A percentile compares a stretch with the other conserved stretches of the same genome.
These are phyloP conservation scores for Boletus coccyginus DNA, from an alignment of 768 basidiomycete species.

Conservation along the genomic window DNA sequence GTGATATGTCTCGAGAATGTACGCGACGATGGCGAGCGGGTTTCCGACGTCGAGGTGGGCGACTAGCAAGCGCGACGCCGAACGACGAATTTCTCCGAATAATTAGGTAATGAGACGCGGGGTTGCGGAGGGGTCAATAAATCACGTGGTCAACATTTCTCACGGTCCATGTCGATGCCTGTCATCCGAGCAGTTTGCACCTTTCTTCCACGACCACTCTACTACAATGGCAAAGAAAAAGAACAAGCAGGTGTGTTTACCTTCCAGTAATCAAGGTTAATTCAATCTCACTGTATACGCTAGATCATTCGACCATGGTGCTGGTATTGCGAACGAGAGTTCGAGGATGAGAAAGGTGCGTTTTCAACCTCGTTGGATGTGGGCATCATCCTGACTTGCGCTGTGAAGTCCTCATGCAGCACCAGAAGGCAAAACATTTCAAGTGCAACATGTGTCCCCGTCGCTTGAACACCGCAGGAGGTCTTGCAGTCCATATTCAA, in stretches of 20 bases:
- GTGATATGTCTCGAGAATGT: conserved; percentile 2
- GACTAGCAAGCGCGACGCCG: neutral
- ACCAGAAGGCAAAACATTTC: conserved; percentile 99
- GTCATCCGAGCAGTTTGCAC: conserved; percentile 10
- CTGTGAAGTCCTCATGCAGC: conserved; percentile 86
- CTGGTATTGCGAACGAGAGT: conserved; percentile 99
- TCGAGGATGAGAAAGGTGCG: conserved; percentile 97
- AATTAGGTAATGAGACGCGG: neutral
- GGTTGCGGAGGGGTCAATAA: conserved; percentile 2
- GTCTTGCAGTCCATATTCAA: conserved; percentile 95
- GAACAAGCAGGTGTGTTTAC: conserved; percentile 39
- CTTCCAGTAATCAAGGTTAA: too few relatives aligned
- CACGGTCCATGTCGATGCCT: conserved; percentile 10
- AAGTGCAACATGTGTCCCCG: conserved; percentile 96
- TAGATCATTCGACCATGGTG: conserved; percentile 92
- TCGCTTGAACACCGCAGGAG: conserved; percentile 94
- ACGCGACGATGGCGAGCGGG: conserved; percentile 4
- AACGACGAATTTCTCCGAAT: neutral
- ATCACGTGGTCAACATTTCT: conserved; percentile 16
- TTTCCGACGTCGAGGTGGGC: conserved; percentile 1
- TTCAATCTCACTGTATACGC: conserved; percentile 25
- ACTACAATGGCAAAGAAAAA: conserved; percentile 52
- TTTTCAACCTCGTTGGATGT: neutral
- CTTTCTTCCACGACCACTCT: conserved; percentile 12
- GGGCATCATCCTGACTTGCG: neutral